Percentiles rank a stretch among this genome's conserved stretches.
Conservation (phyloP, 2,329 filamentous ascomycete genomes). For the Aspergillus arachidicola region DNA sequence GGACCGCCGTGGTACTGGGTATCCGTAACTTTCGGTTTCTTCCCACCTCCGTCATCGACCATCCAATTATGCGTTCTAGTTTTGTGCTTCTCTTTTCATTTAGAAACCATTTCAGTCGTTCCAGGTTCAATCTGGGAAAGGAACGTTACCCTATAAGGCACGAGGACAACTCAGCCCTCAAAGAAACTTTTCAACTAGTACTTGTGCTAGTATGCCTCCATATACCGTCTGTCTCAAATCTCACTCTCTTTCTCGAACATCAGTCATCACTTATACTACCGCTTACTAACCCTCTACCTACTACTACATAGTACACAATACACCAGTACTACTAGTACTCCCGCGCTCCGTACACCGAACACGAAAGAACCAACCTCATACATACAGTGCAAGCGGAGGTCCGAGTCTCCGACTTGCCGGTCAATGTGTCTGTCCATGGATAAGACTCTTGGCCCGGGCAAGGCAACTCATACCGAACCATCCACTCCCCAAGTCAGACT, state of each 20-base stretch:
- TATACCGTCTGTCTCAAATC: not conserved
- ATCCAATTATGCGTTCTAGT: not conserved
- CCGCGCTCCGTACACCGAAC: not conserved
- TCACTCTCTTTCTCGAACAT: not conserved
- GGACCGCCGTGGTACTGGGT: not conserved
- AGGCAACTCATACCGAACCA: not conserved
- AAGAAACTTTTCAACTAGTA: not conserved
- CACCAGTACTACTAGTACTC: not conserved
- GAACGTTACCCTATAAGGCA: not conserved
- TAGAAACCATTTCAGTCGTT: not conserved
- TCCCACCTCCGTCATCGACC: not conserved
- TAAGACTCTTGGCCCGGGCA: not conserved
- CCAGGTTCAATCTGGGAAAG: not conserved
- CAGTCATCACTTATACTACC: not conserved
- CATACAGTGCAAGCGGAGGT: not conserved
- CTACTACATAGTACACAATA: not conserved
- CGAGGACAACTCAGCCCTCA: not conserved
- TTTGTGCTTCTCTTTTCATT: not conserved
- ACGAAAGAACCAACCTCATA: too few relatives aligned
- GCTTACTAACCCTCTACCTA: not conserved
- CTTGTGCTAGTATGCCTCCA: not conserved
- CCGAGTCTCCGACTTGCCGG: constrained; percentile 1
- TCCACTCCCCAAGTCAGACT: not conserved
- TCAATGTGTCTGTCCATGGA: not conserved
- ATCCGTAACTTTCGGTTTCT: not conserved